Conservation (phyloP, 2,329 filamentous ascomycete genomes). For the Exserohilum turcica region DNA sequence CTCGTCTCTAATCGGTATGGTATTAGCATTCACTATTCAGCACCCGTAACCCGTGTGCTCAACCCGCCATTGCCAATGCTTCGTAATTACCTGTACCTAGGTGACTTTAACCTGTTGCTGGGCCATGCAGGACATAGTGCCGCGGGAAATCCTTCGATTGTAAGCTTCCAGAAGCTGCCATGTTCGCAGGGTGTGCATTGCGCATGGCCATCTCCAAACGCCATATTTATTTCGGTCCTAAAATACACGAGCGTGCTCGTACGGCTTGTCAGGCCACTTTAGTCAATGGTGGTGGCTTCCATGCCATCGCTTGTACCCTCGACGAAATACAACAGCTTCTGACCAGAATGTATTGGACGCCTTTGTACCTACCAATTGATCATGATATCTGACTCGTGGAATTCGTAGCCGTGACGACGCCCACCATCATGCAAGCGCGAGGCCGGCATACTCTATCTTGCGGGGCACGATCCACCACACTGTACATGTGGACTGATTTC, state of each 20-base stretch:
- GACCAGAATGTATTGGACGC: background rate
- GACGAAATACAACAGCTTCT: background rate
- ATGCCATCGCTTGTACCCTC: background rate
- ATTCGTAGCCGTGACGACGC: background rate
- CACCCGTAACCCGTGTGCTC: background rate
- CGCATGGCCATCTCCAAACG: slow-evolving; percentile 1
- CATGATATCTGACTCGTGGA: slow-evolving; percentile 6
- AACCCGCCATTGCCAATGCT: background rate
- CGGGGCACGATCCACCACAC: slow-evolving; percentile 2
- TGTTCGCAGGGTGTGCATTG: slow-evolving; percentile 9
- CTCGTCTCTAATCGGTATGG: slow-evolving; percentile 8
- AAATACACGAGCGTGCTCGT: background rate
- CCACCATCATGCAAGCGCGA: slow-evolving; percentile 1
- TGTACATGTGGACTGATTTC: slow-evolving; percentile 5
- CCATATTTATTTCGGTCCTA: background rate
- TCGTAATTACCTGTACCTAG: slow-evolving; percentile 2
- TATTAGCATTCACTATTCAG: slow-evolving; percentile 7
- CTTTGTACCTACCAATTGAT: background rate
- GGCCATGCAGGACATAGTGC: background rate
- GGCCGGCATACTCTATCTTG: background rate
- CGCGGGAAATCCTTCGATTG: slow-evolving; percentile 10
- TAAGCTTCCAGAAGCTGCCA: slow-evolving; percentile 20
- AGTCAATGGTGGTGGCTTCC: background rate
- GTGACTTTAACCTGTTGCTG: background rate
- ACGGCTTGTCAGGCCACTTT: background rate